Conservation (phyloP, 768 basidiomycete species). For the Cytidiella melzeri region DNA sequence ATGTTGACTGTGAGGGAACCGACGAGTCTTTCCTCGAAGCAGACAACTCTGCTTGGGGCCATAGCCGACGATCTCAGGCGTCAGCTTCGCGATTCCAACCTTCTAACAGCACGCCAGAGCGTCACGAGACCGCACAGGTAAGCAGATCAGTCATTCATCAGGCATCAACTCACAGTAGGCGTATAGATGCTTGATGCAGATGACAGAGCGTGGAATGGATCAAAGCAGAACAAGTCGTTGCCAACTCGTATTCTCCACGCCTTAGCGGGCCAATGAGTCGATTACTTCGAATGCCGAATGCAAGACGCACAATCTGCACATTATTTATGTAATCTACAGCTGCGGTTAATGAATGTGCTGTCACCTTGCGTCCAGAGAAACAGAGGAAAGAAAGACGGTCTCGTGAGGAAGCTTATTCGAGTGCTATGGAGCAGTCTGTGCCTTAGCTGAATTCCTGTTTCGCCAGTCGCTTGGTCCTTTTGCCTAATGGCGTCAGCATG, state of each 20-base stretch:
- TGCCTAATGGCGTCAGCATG: constrained; percentile 56
- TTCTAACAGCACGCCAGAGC: constrained; percentile 1
- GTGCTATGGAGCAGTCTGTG: no score
- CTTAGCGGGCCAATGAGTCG: constrained; percentile 10
- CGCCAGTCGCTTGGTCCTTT: constrained; percentile 91
- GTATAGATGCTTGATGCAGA: constrained; percentile 14
- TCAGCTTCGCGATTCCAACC: background rate
- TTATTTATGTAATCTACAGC: no score
- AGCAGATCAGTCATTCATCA: background rate
- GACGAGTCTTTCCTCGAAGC: background rate
- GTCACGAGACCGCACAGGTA: background rate
- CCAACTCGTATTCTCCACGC: constrained; percentile 12
- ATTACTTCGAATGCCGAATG: no score
- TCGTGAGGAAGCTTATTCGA: no score
- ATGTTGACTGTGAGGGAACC: background rate
- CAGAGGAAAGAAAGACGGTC: no score
- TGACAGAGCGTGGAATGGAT: constrained; percentile 12
- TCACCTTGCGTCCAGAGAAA: no score
- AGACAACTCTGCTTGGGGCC: background rate
- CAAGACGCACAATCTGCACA: no score
- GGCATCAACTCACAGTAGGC: background rate
- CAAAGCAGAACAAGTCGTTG: constrained; percentile 5
- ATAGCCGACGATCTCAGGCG: background rate
- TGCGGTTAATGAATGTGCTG: no score
- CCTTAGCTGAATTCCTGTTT: no score